A percentile compares a stretch with the other conserved stretches of the same genome.
phyloP scores from a whole-genome alignment of 768 basidiomycete species.

The Daedaleopsis nitida region DNA sequence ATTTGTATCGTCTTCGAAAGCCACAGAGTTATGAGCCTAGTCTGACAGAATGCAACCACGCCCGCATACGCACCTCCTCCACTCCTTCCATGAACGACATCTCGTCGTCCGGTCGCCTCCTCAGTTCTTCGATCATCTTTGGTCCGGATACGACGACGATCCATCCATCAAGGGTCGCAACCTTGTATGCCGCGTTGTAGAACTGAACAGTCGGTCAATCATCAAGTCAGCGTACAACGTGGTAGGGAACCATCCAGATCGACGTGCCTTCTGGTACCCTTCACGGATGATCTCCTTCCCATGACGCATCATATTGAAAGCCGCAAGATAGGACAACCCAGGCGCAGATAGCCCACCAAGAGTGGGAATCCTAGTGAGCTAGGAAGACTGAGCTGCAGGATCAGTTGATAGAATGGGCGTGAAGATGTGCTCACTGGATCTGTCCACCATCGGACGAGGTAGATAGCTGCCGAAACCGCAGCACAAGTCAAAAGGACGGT shows the following conservation, averaged over 20 bases:
- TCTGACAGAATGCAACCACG: background rate
- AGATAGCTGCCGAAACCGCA: background rate
- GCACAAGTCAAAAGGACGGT: background rate
- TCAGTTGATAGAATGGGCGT: background rate
- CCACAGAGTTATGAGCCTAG: background rate
- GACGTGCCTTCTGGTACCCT: conserved; percentile 22
- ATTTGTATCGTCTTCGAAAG: conserved; percentile 37
- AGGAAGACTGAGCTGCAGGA: background rate
- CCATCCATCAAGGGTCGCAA: conserved; percentile 48
- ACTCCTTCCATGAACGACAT: conserved; percentile 32
- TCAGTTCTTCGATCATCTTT: conserved; percentile 50
- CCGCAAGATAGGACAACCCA: conserved; percentile 20
- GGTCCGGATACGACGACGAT: conserved; percentile 44
- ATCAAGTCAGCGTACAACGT: background rate
- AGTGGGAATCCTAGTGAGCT: conserved; percentile 24
- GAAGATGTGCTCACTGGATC: background rate
- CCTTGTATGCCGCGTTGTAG: conserved; percentile 37
- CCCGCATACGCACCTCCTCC: background rate
- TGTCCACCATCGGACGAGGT: background rate
- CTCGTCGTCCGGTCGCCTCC: conserved; percentile 45
- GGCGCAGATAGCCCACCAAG: conserved; percentile 14
- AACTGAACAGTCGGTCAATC: conserved; percentile 7
- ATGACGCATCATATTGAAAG: conserved; percentile 10
- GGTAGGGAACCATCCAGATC: background rate
- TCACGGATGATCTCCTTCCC: conserved; percentile 11